Percentiles rank a stretch among this genome's conserved stretches.
Conservation (phyloP, 257 asterid genomes). For the Lycium ferocissimum region DNA sequence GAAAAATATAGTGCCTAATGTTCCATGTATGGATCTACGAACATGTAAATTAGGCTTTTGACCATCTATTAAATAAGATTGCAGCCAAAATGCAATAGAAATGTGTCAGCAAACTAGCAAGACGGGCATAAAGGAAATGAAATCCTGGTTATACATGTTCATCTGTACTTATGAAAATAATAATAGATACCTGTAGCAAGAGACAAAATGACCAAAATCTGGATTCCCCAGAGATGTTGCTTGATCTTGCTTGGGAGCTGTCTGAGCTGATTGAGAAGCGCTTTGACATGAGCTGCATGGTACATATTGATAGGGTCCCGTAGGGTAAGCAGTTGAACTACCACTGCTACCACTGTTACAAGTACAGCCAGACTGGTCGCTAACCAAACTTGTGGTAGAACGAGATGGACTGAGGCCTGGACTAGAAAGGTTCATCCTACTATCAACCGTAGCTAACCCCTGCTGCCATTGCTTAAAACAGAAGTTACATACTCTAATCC, state of each 20-base stretch:
- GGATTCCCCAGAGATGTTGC: slow-evolving; percentile 45
- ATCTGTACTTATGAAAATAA: slow-evolving; percentile 9
- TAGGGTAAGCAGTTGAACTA: slow-evolving; percentile 65
- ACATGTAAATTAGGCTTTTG: slow-evolving; percentile 4
- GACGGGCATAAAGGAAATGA: neutral
- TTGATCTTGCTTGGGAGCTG: slow-evolving; percentile 46
- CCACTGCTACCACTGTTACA: slow-evolving; percentile 68
- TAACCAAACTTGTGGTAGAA: slow-evolving; percentile 75
- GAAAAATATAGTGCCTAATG: neutral
- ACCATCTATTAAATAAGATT: slow-evolving; percentile 1
- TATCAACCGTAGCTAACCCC: slow-evolving; percentile 63
- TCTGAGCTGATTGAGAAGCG: slow-evolving; percentile 50
- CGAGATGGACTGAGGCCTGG: slow-evolving; percentile 64
- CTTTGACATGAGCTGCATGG: slow-evolving; percentile 52
- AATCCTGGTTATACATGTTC: slow-evolving; percentile 24
- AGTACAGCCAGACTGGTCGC: slow-evolving; percentile 85
- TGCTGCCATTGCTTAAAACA: slow-evolving; percentile 82
- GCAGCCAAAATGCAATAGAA: neutral
- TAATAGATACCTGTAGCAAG: slow-evolving; percentile 67
- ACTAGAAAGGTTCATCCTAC: slow-evolving; percentile 55
- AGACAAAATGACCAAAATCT: slow-evolving; percentile 50
- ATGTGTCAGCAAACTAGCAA: slow-evolving; percentile 7
- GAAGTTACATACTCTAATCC: slow-evolving; percentile 79
- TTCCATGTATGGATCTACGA: slow-evolving; percentile 6
- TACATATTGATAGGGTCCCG: slow-evolving; percentile 76